These are phyloP conservation scores for Diaporthe velutina DNA, from an alignment of 2,329 filamentous ascomycete species.

Conservation along the genomic window DNA sequence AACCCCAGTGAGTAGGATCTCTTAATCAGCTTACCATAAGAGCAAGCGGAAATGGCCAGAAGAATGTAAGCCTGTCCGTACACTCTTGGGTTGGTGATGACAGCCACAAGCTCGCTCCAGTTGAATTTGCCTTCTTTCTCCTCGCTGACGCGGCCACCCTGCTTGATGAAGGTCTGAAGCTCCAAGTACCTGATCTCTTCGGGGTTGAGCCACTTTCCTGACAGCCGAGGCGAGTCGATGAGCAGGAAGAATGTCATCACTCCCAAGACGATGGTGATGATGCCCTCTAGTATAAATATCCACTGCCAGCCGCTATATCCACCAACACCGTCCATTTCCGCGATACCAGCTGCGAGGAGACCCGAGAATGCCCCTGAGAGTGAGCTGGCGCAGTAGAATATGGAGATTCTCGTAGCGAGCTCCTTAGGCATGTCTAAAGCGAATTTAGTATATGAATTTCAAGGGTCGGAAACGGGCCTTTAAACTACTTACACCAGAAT, in stretches of 20 bases:
- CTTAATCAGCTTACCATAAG: slow-evolving; percentile 44
- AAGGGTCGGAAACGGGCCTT: slow-evolving; percentile 52
- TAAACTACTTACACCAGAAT: background rate
- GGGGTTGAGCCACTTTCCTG: slow-evolving; percentile 30
- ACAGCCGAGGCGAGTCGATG: slow-evolving; percentile 30
- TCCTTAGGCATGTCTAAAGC: slow-evolving; percentile 64
- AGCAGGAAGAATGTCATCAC: slow-evolving; percentile 60
- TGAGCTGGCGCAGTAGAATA: slow-evolving; percentile 87
- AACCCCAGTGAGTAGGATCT: background rate
- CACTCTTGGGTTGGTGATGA: slow-evolving; percentile 37
- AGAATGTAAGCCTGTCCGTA: slow-evolving; percentile 42
- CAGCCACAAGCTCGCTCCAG: slow-evolving; percentile 14
- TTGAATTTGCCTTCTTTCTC: background rate
- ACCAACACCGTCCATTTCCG: slow-evolving; percentile 56
- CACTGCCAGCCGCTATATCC: slow-evolving; percentile 63
- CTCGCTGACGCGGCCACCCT: background rate
- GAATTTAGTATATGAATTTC: slow-evolving; percentile 70
- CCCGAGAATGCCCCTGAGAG: slow-evolving; percentile 84
- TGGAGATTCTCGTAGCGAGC: slow-evolving; percentile 50
- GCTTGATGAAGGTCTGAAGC: slow-evolving; percentile 23
- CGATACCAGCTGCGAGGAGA: slow-evolving; percentile 62
- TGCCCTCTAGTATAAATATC: slow-evolving; percentile 77
- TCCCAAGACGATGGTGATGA: slow-evolving; percentile 71
- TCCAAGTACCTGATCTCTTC: slow-evolving; percentile 37
- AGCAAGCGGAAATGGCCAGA: slow-evolving; percentile 44